phyloP scores from a whole-genome alignment of 2,329 filamentous ascomycete genomes.

The Nigrospora osmanthi region DNA sequence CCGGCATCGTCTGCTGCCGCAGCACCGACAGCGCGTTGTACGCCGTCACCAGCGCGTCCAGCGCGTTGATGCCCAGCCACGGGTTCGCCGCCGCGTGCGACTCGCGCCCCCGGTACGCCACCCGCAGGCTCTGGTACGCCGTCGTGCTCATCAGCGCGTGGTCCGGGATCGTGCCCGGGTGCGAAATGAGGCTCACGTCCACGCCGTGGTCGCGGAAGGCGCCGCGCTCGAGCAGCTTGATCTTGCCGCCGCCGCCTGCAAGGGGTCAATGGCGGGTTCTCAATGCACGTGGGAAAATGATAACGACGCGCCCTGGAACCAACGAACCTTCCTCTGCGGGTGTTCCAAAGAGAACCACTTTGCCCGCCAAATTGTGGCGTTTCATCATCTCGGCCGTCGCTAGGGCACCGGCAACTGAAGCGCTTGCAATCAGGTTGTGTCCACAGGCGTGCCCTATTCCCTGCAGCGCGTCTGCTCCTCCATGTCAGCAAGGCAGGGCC shows the following conservation, averaged over 20 bases:
- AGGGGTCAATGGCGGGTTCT: slow-evolving; percentile 1
- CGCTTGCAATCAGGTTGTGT: slow-evolving; percentile 45
- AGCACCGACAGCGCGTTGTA: slow-evolving; percentile 42
- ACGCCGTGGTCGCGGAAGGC: slow-evolving; percentile 31
- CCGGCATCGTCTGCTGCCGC: slow-evolving; percentile 47
- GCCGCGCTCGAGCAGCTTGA: slow-evolving; percentile 33
- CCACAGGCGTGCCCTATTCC: slow-evolving; percentile 45
- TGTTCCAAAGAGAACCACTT: slow-evolving; percentile 40
- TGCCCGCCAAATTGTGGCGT: slow-evolving; percentile 30
- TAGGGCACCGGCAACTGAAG: slow-evolving; percentile 37
- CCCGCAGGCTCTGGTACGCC: slow-evolving; percentile 39
- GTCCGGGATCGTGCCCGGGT: slow-evolving; percentile 34
- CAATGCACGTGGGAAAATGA: not conserved
- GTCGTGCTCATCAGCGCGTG: slow-evolving; percentile 42
- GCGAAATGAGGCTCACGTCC: slow-evolving; percentile 30
- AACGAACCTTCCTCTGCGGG: slow-evolving; percentile 41
- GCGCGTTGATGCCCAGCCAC: slow-evolving; percentile 51
- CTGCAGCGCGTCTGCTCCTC: slow-evolving; percentile 35
- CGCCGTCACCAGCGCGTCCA: slow-evolving; percentile 45
- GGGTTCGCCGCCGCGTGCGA: slow-evolving; percentile 50
- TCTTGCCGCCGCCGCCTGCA: slow-evolving; percentile 39
- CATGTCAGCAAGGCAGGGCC: slow-evolving; percentile 4
- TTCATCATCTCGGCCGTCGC: slow-evolving; percentile 36
- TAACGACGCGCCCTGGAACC: not conserved
- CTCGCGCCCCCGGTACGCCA: slow-evolving; percentile 44